A percentile compares a stretch with the other conserved stretches of the same genome.
Conservation (phyloP, 148 eudicot genomes). For the Diospyros kaki region DNA sequence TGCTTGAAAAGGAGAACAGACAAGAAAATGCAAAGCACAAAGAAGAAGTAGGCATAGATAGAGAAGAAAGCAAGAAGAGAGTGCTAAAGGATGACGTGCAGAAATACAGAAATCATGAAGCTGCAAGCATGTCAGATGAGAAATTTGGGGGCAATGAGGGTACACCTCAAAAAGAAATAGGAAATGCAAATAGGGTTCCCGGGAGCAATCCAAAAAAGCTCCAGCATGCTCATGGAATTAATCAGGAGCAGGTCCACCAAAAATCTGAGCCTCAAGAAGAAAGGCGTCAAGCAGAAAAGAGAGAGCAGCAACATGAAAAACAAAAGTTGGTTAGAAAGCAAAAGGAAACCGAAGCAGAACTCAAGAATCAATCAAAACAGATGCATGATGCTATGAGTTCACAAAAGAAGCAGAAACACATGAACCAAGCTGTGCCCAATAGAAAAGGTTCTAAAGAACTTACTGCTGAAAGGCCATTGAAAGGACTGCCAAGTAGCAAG, state of each 20-base stretch:
- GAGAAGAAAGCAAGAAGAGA: slow-evolving; percentile 22
- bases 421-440: slow-evolving; percentile 17
- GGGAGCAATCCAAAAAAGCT: slow-evolving; percentile 28
- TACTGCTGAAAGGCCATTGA: slow-evolving; percentile 18
- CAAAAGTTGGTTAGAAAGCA: slow-evolving; percentile 26
- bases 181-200: slow-evolving; percentile 16
- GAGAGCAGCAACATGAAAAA: slow-evolving; percentile 25
- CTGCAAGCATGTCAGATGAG: slow-evolving; percentile 12
- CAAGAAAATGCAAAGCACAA: slow-evolving; percentile 8
- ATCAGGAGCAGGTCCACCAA: slow-evolving; percentile 18
- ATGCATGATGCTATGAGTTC: slow-evolving; percentile 20
- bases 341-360: slow-evolving; percentile 19
- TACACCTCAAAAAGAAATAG: slow-evolving; percentile 24
- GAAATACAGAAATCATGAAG: slow-evolving; percentile 23
- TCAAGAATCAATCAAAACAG: slow-evolving; percentile 19
- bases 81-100: slow-evolving; percentile 18
- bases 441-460: slow-evolving; percentile 23
- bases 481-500: slow-evolving; percentile 20
- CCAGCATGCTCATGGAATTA: slow-evolving; percentile 18
- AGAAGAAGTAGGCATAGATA: slow-evolving; percentile 15
- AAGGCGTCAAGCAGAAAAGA: slow-evolving; percentile 33
- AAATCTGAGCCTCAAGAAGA: slow-evolving; percentile 37
- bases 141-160: slow-evolving; percentile 14
- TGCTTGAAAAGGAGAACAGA: slow-evolving; percentile 16
- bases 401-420: slow-evolving; percentile 26